A percentile compares a stretch with the other conserved stretches of the same genome.
Conservation (phyloP, 2,329 filamentous ascomycete species). For the Stagonosporopsis chrysanthemi region DNA sequence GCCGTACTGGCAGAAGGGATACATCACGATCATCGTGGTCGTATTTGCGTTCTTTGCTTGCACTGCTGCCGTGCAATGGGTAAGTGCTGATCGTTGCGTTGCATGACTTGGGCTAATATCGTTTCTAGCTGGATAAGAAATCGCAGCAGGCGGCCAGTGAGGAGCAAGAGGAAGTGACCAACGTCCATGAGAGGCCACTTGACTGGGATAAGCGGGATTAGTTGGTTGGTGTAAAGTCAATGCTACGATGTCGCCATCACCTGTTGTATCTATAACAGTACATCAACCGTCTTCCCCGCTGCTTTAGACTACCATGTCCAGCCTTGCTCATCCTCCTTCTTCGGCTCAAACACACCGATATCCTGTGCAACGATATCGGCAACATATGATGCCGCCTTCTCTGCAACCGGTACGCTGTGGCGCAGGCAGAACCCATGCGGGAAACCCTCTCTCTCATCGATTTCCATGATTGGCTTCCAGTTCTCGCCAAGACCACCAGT, state of each 20-base stretch:
- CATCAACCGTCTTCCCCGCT: background rate
- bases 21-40: constrained; percentile 47
- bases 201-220: constrained; percentile 10
- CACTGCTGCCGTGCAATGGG: constrained; percentile 34
- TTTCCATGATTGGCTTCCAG: constrained; percentile 61
- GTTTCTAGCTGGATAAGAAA: constrained; percentile 14
- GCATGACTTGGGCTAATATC: background rate
- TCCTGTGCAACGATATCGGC: constrained; percentile 49
- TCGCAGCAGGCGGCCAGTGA: constrained; percentile 11
- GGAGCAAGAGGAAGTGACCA: constrained; percentile 1
- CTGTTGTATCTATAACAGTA: background rate
- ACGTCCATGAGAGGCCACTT: background rate
- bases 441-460: constrained; percentile 62
- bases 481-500: constrained; percentile 26
- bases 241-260: background rate
- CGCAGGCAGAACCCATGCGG: constrained; percentile 68
- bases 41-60: constrained; percentile 37
- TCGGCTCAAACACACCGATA: constrained; percentile 14
- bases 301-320: constrained; percentile 15
- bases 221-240: background rate
- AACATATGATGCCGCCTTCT: constrained; percentile 59
- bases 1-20: constrained; percentile 54
- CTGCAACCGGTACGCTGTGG: constrained; percentile 58
- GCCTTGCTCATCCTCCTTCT: constrained; percentile 16
- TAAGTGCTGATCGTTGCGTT: constrained; percentile 16